Conservation (phyloP, 495 filamentous ascomycete genomes). For the Trichoderma asperelloides region DNA sequence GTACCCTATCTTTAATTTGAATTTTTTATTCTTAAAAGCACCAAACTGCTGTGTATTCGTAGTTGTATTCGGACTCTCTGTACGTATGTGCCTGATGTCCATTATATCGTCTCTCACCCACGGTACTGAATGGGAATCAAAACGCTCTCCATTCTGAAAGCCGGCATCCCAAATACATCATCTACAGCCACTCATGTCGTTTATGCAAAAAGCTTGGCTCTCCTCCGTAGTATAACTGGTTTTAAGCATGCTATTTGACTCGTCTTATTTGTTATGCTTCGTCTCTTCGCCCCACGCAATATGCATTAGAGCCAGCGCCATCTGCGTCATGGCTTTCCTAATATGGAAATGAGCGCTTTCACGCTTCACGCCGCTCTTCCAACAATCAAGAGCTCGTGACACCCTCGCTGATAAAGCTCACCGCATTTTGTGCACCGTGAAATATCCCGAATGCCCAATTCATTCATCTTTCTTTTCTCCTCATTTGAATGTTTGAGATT, state of each 20-base stretch:
- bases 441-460: not conserved
- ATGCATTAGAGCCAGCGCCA: conserved; percentile 5
- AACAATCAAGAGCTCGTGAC: not conserved
- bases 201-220: too few species aligned
- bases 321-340: not conserved
- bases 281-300: not conserved
- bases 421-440: not conserved
- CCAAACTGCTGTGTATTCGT: not conserved
- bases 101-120: too few species aligned
- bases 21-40: not conserved
- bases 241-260: not conserved
- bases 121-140: too few species aligned
- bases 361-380: not conserved
- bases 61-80: too few species aligned
- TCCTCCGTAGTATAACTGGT: not conserved
- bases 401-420: not conserved
- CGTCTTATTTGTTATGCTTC: not conserved
- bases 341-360: not conserved
- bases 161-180: too few species aligned
- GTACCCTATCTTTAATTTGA: not conserved
- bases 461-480: not conserved
- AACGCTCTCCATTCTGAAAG: too few species aligned
- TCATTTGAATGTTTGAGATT: not conserved
- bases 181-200: too few species aligned
- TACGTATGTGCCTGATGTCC: too few species aligned